A percentile compares a stretch with the other conserved stretches of the same genome.
phyloP scores from a whole-genome alignment of 176 grass and related monocot species.

The Phragmites australis region DNA sequence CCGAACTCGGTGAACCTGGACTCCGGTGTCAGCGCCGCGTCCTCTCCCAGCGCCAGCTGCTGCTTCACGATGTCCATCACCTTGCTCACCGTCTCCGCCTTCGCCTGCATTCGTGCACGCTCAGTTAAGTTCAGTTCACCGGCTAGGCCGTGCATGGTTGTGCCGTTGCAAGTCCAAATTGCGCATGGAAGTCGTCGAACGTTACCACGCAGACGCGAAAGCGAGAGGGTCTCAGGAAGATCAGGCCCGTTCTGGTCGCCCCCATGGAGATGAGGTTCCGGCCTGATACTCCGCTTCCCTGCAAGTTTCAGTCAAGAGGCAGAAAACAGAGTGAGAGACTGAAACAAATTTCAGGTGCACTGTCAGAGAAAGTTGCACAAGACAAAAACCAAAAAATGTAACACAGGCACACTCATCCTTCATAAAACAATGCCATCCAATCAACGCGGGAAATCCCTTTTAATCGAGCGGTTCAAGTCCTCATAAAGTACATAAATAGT shows the following conservation, averaged over 20 bases:
- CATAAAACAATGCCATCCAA: too few relatives aligned
- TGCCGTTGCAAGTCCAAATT: too few relatives aligned
- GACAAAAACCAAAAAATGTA: too few relatives aligned
- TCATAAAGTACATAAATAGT: too few relatives aligned
- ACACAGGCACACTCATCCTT: too few relatives aligned
- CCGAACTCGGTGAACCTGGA: slow-evolving; percentile 67
- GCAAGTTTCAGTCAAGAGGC: slow-evolving; percentile 11
- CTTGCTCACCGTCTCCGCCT: slow-evolving; percentile 71
- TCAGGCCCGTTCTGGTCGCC: slow-evolving; percentile 12
- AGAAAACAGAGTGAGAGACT: background rate
- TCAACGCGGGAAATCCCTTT: too few relatives aligned
- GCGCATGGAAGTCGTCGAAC: too few relatives aligned
- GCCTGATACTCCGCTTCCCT: slow-evolving; percentile 45
- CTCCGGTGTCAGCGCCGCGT: slow-evolving; percentile 46
- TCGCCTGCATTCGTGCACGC: slow-evolving; percentile 34
- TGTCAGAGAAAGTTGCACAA: background rate
- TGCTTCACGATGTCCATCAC: slow-evolving; percentile 74
- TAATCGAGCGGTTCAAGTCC: too few relatives aligned
- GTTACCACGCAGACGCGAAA: slow-evolving; percentile 59
- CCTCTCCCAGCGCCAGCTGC: slow-evolving; percentile 67
- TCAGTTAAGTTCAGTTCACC: background rate
- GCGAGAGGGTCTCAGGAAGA: slow-evolving; percentile 33
- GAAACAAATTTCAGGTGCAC: background rate
- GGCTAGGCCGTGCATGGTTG: background rate
- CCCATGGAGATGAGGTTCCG: slow-evolving; percentile 36